Percentiles rank a stretch among this genome's conserved stretches.
Evolutionary conservation across 2,329 filamentous ascomycete genomes (phyloP).

Genomic region (Penicillium sp.): DNA sequence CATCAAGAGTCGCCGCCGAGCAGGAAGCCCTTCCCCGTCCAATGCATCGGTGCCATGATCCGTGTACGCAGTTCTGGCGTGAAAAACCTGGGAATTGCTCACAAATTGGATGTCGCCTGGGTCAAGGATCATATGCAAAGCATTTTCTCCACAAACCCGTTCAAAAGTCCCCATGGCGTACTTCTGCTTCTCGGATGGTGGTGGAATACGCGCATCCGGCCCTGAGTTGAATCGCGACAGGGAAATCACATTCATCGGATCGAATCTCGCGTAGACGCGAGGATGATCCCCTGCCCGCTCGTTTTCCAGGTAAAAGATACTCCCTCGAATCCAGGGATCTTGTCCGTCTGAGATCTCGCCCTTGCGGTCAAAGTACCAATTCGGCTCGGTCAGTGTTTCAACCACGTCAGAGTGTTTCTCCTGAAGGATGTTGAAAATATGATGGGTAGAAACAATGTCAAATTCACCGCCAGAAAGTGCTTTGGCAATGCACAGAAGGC

Average conservation of each 20-base stretch:
- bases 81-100: constrained; percentile 24
- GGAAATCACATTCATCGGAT: constrained; percentile 73
- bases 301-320: constrained; percentile 69
- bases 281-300: constrained; percentile 45
- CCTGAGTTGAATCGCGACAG: constrained; percentile 62
- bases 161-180: constrained; percentile 23
- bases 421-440: constrained; percentile 73
- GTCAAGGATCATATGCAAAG: constrained; percentile 24
- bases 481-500: constrained; percentile 70
- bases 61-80: constrained; percentile 24
- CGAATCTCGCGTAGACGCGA: constrained; percentile 62
- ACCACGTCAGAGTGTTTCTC: constrained; percentile 68
- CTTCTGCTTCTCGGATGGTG: constrained; percentile 21
- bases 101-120: constrained; percentile 27
- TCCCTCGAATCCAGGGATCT: constrained; percentile 63
- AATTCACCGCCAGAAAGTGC: constrained; percentile 75
- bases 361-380: constrained; percentile 89
- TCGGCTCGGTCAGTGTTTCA: constrained; percentile 62
- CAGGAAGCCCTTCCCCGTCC: constrained; percentile 17
- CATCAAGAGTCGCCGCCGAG: constrained; percentile 23
- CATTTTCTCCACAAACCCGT: constrained; percentile 19
- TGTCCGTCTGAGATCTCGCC: constrained; percentile 67
- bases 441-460: constrained; percentile 68
- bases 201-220: constrained; percentile 20
- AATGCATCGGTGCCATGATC: constrained; percentile 21